Evolutionary conservation across 257 asterid genomes (phyloP), one percentile per base, ranked within the genome.

Genomic region (Gynochthodes officinalis): DNA sequence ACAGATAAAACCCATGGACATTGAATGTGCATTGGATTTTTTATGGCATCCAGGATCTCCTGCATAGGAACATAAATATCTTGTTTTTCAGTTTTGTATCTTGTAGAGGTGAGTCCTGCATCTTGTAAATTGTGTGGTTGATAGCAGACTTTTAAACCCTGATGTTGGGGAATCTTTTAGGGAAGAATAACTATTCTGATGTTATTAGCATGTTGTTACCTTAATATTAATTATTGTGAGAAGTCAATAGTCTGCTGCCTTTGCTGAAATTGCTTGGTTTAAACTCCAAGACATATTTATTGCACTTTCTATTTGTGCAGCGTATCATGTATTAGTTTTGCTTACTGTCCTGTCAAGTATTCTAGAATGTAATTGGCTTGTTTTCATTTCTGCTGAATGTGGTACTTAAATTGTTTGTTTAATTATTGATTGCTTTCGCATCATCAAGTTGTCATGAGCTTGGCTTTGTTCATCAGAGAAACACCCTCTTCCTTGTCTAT

Each of bases 51-150:
- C 48, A 43, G 33, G 59, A 48, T 74, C 57, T 50, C 55, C 74
- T 12, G 57, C 72, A 64, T 69, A 74, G 73, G 52, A 69, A 46
- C 48, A 25, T 78, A 75, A 71, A 73, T 73, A 74, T 80, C 71
- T 74, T 64, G 72, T 67, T 80, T 81, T 73, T 58, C 69, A 65
- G 81, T 64, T 79, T 75, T 76, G 84, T 71, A 54, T 78, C 55
- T 39, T 80, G 79, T 83, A 82, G 84, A 83, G 77, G 49, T 72
- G 75, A 71, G 75, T 79, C 76, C 73, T 59, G 66, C 76, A 78
- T 77, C 81, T 67, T 85, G 92, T 87, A 87, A 77, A 82, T 85
- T 87, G 78, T 72, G 84, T 86, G 78, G 74, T 79, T 50, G 48
- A 18, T 61, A 67, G 77, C 69, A 35, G 75, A 66, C 75, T 57